These are phyloP conservation scores for Cerioporus squamosus DNA, from an alignment of 1,284 basidiomycete genomes.

Conservation along the genomic window DNA sequence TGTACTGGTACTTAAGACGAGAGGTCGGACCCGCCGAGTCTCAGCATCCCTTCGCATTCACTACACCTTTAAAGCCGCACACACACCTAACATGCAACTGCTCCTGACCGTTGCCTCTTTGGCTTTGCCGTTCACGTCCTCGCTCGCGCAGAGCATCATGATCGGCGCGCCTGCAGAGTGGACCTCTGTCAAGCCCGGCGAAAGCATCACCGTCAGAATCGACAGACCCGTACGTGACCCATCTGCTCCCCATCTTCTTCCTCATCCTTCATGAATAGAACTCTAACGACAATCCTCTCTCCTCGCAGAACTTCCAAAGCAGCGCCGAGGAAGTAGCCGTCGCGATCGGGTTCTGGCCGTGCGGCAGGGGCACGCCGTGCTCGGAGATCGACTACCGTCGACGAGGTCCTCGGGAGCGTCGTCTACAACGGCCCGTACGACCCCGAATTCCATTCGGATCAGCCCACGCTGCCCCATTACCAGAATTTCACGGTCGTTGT, in stretches of 20 bases:
- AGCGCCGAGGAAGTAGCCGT: slow-evolving; percentile 46
- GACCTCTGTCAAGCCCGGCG: slow-evolving; percentile 38
- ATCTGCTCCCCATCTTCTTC: not conserved
- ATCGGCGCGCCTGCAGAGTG: slow-evolving; percentile 44
- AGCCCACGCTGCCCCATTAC: slow-evolving; percentile 39
- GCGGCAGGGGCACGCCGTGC: slow-evolving; percentile 28
- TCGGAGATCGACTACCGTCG: slow-evolving; percentile 34
- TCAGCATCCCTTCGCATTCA: too few relatives aligned
- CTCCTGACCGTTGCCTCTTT: too few relatives aligned
- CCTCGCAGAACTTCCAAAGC: slow-evolving; percentile 40
- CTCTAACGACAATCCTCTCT: too few relatives aligned
- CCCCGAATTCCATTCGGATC: slow-evolving; percentile 38
- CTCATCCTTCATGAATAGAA: too few relatives aligned
- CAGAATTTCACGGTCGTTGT: slow-evolving; percentile 55
- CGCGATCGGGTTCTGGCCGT: slow-evolving; percentile 44
- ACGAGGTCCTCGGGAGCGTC: slow-evolving; percentile 42
- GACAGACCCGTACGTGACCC: slow-evolving; percentile 44
- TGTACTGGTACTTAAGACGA: too few relatives aligned
- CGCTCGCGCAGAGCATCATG: slow-evolving; percentile 44
- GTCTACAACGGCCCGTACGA: slow-evolving; percentile 50
- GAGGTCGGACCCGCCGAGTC: too few relatives aligned
- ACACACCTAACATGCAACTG: too few relatives aligned
- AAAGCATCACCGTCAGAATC: slow-evolving; percentile 44
- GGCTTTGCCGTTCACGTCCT: slow-evolving; percentile 26
- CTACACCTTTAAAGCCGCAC: too few relatives aligned